Conservation (phyloP, 2,329 filamentous ascomycete species). For the Diaporthe sp. region DNA sequence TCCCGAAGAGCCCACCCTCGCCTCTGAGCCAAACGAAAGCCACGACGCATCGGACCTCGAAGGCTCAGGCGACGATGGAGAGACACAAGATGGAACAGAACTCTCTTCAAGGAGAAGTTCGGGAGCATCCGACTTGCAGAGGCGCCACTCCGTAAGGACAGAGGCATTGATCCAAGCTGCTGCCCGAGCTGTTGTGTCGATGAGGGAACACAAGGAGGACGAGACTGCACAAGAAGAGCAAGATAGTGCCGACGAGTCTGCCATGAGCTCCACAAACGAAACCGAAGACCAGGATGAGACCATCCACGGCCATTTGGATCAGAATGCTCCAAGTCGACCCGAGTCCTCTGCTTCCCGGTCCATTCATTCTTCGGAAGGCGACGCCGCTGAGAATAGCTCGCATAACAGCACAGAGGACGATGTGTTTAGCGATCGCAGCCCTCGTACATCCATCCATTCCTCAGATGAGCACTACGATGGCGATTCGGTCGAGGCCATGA, state of each 20-base stretch:
- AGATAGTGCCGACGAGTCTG: constrained; percentile 42
- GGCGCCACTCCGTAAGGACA: constrained; percentile 60
- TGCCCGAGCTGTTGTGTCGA: constrained; percentile 63
- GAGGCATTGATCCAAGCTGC: constrained; percentile 68
- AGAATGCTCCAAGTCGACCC: constrained; percentile 41
- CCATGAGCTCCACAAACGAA: constrained; percentile 43
- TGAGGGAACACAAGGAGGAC: constrained; percentile 48
- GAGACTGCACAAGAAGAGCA: constrained; percentile 40
- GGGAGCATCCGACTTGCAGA: constrained; percentile 43
- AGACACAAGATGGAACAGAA: constrained; percentile 27
- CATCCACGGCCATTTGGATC: constrained; percentile 35
- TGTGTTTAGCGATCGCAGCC: constrained; percentile 71
- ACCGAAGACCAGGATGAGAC: constrained; percentile 40
- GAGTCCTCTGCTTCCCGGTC: constrained; percentile 44
- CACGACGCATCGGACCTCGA: constrained; percentile 39
- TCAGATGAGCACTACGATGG: constrained; percentile 51
- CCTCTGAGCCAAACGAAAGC: constrained; percentile 18
- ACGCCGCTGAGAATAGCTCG: constrained; percentile 61
- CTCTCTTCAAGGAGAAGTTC: constrained; percentile 42
- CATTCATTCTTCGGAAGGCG: constrained; percentile 47
- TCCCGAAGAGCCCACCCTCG: not conserved
- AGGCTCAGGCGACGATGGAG: constrained; percentile 34
- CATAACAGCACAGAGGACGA: constrained; percentile 68
- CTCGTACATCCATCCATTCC: constrained; percentile 69
- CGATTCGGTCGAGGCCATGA: constrained; percentile 41